Percentiles rank a stretch among this genome's conserved stretches.
Evolutionary conservation across 1,139 yeast species (phyloP).

Genomic region (Diutina siamensis): DNA sequence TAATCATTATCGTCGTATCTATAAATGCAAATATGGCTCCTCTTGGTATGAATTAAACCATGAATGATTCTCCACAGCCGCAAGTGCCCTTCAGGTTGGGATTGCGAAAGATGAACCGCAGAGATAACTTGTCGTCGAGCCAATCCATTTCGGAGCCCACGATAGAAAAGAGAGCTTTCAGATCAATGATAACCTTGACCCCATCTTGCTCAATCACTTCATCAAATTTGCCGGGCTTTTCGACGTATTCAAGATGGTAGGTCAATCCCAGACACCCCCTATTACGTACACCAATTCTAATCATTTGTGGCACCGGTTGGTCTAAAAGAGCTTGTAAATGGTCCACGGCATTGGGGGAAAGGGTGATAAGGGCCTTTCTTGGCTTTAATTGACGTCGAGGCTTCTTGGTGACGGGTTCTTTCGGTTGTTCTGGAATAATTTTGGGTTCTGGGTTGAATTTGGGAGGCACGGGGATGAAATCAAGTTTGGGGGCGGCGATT

Average conservation of each 20-base stretch:
- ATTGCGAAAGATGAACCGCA: slow-evolving; percentile 83
- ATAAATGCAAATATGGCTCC: background rate
- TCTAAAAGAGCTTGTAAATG: slow-evolving; percentile 59
- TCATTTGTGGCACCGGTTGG: slow-evolving; percentile 80
- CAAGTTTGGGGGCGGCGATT: slow-evolving; percentile 13
- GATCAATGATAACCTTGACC: slow-evolving; percentile 83
- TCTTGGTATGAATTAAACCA: slow-evolving; percentile 43
- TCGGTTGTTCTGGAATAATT: background rate
- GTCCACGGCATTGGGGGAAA: slow-evolving; percentile 59
- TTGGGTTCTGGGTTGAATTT: background rate
- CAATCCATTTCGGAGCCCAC: slow-evolving; percentile 99
- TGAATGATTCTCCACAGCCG: slow-evolving; percentile 97
- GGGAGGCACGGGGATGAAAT: background rate
- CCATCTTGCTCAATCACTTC: slow-evolving; percentile 90
- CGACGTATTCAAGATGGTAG: slow-evolving; percentile 82
- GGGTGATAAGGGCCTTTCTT: slow-evolving; percentile 75
- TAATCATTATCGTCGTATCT: background rate
- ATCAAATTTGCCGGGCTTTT: slow-evolving; percentile 84
- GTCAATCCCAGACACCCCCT: slow-evolving; percentile 95
- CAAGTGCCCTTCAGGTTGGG: slow-evolving; percentile 97
- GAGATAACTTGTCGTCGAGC: slow-evolving; percentile 84
- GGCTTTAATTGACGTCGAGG: slow-evolving; percentile 65
- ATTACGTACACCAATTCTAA: slow-evolving; percentile 87
- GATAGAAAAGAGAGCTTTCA: slow-evolving; percentile 88
- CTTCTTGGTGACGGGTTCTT: slow-evolving; percentile 21